These are phyloP conservation scores for Astrothelium macrocarpum DNA, from an alignment of 495 filamentous ascomycete species.

Conservation along the genomic window DNA sequence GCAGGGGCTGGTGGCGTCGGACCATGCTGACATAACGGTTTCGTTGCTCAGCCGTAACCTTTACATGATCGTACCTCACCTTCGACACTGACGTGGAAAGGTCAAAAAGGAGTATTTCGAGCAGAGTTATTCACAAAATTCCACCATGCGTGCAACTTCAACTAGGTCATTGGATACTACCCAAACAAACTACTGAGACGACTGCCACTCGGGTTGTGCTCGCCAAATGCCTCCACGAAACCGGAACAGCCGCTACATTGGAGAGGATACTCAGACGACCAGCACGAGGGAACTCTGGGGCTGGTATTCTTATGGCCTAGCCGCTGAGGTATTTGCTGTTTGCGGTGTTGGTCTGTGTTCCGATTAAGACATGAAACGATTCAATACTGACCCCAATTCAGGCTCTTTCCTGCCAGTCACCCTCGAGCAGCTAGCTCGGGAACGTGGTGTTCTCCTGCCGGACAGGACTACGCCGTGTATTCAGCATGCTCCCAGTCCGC, in stretches of 20 bases:
- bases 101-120: too few relatives aligned
- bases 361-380: neutral
- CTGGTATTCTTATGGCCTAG: slow-evolving; percentile 18
- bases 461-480: slow-evolving; percentile 62
- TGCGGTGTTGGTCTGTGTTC: slow-evolving; percentile 18
- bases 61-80: too few relatives aligned
- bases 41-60: too few relatives aligned
- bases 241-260: slow-evolving; percentile 10
- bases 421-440: slow-evolving; percentile 79
- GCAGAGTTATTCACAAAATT: too few relatives aligned
- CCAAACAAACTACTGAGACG: too few relatives aligned
- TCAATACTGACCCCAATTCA: neutral
- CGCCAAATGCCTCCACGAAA: neutral
- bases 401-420: slow-evolving; percentile 63
- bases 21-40: too few relatives aligned
- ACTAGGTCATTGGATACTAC: too few relatives aligned
- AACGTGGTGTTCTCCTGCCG: slow-evolving; percentile 72
- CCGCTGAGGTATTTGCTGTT: slow-evolving; percentile 21
- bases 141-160: too few relatives aligned
- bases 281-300: slow-evolving; percentile 16
- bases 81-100: too few relatives aligned
- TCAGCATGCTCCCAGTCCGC: neutral
- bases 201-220: too few relatives aligned
- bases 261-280: slow-evolving; percentile 16
- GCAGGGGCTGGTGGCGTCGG: too few relatives aligned